Base-by-base conservation (phyloP, 2,329 filamentous ascomycete species). In the Cytospora chrysosperma region DNA sequence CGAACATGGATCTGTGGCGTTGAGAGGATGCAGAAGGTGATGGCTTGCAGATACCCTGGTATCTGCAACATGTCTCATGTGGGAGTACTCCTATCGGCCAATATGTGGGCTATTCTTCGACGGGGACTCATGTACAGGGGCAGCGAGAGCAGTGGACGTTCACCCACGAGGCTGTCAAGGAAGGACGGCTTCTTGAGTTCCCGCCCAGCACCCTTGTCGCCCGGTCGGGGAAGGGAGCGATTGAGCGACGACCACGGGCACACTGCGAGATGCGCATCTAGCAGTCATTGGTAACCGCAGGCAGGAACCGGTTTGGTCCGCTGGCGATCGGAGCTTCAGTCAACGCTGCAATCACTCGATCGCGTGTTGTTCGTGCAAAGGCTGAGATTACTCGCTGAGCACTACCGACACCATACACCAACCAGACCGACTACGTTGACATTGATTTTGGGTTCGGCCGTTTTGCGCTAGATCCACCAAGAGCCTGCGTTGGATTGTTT, bases 1-100 rank as follows among this genome's bases (percentile, higher is more conserved):
- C 76, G 32, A 74, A 74, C 56, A 72, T 74, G 61, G 78, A 81
- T 65, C 70, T 81, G 12, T 81, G 79, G 79, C 74, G 78, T 61
- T 80, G 68, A 74, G 21, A 3, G 30, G 10, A 21, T 15, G 3
- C 13, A 5, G 21, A 8, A n/a, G n/a, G 15, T n/a, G 24, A n/a
- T 40, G 26, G 28, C 28, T 27, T 7, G 26, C 4, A 4, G n/a
- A 55, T 8, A 10, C 2, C 17, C 21, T 32, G 27, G 37, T 47
- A 30, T 40, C 12, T 21, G 26, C 26, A 27, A 5, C 9, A 7
- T 15, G 15, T 17, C 28, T 30, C 1, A 12, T 30, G 13, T 12
- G 27, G 12, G 26, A 4, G 15, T 19, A 32, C 10, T 37, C 21
- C 12, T 8, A 27, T 34, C 21, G 28, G 40, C 17, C 37, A 6